A percentile compares a stretch with the other conserved stretches of the same genome.
Conservation (phyloP, 2,329 filamentous ascomycete species). For the Calonectria montana region DNA sequence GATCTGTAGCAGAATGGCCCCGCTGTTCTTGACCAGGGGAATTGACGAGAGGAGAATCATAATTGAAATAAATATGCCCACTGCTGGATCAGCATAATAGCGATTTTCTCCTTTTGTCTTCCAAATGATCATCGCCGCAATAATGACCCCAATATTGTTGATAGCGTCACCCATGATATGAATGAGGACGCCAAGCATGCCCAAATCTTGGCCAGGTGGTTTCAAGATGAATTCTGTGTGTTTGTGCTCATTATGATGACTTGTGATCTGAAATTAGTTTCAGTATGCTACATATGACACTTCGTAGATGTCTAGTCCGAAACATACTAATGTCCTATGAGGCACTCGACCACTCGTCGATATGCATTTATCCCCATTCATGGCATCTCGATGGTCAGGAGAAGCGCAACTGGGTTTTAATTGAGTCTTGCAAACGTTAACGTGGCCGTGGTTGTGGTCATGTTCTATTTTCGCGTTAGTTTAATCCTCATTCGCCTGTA, state of each 20-base stretch:
- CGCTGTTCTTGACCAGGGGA: slow-evolving; percentile 71
- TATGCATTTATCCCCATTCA: slow-evolving; percentile 19
- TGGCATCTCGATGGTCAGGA: slow-evolving; percentile 17
- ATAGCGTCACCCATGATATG: slow-evolving; percentile 79
- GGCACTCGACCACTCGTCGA: slow-evolving; percentile 24
- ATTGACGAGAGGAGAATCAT: slow-evolving; percentile 76
- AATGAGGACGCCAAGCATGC: slow-evolving; percentile 76
- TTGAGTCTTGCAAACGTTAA: slow-evolving; percentile 38
- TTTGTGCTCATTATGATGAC: slow-evolving; percentile 61
- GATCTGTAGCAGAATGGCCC: slow-evolving; percentile 75
- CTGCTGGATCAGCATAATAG: slow-evolving; percentile 79
- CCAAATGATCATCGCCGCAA: slow-evolving; percentile 78
- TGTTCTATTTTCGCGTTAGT: slow-evolving; percentile 37
- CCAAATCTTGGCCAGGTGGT: slow-evolving; percentile 67
- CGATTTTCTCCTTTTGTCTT: slow-evolving; percentile 65
- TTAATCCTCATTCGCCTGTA: not conserved
- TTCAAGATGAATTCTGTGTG: slow-evolving; percentile 50
- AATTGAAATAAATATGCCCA: slow-evolving; percentile 76
- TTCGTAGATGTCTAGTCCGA: not conserved
- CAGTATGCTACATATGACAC: slow-evolving; percentile 19
- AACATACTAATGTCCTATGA: slow-evolving; percentile 32
- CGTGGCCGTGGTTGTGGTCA: slow-evolving; percentile 50
- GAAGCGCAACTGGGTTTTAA: slow-evolving; percentile 17
- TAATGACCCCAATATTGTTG: slow-evolving; percentile 82
- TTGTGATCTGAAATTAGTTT: slow-evolving; percentile 27